Conservation (phyloP, 1,284 basidiomycete species). For the Irpex rosettiformis region DNA sequence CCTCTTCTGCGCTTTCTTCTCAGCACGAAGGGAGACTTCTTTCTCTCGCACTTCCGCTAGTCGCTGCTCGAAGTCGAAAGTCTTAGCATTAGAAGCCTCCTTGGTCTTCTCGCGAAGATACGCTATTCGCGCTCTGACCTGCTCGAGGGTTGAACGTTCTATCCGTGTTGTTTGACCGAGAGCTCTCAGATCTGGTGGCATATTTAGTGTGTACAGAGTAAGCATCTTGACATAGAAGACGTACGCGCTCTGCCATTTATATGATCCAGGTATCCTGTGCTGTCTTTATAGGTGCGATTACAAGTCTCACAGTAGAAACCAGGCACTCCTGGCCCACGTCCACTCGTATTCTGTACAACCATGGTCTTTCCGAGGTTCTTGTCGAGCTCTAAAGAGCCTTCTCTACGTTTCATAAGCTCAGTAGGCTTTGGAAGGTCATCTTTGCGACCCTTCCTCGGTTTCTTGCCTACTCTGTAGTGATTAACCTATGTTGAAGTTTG, state of each 20-base stretch:
- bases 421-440: constrained; percentile 85
- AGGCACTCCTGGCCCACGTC: constrained; percentile 80
- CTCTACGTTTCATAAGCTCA: constrained; percentile 83
- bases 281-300: constrained; percentile 91
- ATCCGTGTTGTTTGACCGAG: constrained; percentile 95
- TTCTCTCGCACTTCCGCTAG: constrained; percentile 79
- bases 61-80: constrained; percentile 91
- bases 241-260: constrained; percentile 91
- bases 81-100: constrained; percentile 75
- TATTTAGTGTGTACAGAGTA: constrained; percentile 11
- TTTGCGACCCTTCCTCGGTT: constrained; percentile 60
- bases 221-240: constrained; percentile 32
- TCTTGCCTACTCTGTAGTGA: constrained; percentile 69
- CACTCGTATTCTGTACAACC: constrained; percentile 82
- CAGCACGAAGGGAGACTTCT: constrained; percentile 58
- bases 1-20: constrained; percentile 72
- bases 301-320: constrained; percentile 93
- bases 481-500: no score
- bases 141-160: constrained; percentile 84
- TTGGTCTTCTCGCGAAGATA: constrained; percentile 83
- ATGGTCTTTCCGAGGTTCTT: constrained; percentile 92
- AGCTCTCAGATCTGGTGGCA: constrained; percentile 71
- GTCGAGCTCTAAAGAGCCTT: constrained; percentile 77
- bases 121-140: constrained; percentile 90
- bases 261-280: constrained; percentile 91